A percentile compares a stretch with the other conserved stretches of the same genome.
Conservation (phyloP, 2,329 filamentous ascomycete species). For the Talaromyces sp. region DNA sequence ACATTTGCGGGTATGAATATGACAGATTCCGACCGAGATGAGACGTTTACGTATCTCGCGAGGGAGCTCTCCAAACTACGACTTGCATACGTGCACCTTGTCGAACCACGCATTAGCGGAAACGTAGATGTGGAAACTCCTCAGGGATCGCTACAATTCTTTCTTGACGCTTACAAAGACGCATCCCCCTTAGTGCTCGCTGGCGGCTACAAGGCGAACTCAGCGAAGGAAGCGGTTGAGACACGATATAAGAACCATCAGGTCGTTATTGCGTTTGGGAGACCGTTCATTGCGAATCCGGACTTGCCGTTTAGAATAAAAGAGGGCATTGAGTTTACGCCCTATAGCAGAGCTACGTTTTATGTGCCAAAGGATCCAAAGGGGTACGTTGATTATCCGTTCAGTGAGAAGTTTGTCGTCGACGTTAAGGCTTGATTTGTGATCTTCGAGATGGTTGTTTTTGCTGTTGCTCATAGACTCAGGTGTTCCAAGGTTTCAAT, state of each 20-base stretch:
- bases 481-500: neutral
- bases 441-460: neutral
- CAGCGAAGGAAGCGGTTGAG: constrained; percentile 17
- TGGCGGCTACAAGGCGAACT: neutral
- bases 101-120: neutral
- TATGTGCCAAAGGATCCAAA: constrained; percentile 13
- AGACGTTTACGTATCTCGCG: constrained; percentile 48
- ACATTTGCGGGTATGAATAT: constrained; percentile 45
- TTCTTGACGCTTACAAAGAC: constrained; percentile 6
- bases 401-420: constrained; percentile 24
- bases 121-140: neutral
- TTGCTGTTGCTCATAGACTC: too few species aligned
- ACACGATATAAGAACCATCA: neutral
- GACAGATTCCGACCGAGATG: constrained; percentile 42
- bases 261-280: constrained; percentile 30
- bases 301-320: constrained; percentile 22
- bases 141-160: neutral
- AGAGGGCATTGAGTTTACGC: constrained; percentile 17
- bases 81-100: constrained; percentile 6
- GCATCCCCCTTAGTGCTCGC: neutral
- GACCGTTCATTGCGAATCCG: constrained; percentile 24
- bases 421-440: constrained; percentile 1
- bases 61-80: neutral
- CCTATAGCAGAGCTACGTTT: constrained; percentile 19
- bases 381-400: constrained; percentile 31